Percentiles rank a stretch among this genome's conserved stretches.
These are phyloP conservation scores for Periconia sp. DNA, from an alignment of 2,329 filamentous ascomycete species.

Conservation along the genomic window DNA sequence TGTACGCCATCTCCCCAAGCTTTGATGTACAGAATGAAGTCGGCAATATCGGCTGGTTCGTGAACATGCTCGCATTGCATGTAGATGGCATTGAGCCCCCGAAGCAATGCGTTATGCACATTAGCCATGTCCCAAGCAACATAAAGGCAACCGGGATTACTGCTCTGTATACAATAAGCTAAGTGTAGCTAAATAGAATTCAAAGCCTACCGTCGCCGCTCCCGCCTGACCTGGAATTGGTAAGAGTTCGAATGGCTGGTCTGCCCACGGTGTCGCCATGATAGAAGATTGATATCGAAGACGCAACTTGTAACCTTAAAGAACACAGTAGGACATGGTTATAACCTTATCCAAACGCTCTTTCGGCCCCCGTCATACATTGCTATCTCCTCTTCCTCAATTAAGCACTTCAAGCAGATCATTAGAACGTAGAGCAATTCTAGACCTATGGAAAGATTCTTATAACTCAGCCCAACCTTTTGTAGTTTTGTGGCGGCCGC, in stretches of 20 bases:
- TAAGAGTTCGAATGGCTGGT: conserved; percentile 18
- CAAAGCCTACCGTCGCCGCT: conserved; percentile 3
- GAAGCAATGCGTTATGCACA: conserved; percentile 44
- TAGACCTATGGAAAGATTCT: not conserved
- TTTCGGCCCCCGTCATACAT: too few relatives aligned
- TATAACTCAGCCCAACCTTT: too few relatives aligned
- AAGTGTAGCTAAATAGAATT: not conserved
- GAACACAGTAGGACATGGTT: too few relatives aligned
- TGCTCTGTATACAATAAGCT: not conserved
- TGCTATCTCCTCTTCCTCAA: too few relatives aligned
- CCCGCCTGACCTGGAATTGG: conserved; percentile 16
- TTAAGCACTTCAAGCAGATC: not conserved
- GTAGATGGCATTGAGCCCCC: conserved; percentile 46
- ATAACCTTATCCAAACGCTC: too few relatives aligned
- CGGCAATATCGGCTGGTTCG: conserved; percentile 24
- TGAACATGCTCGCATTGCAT: conserved; percentile 34
- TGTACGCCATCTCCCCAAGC: conserved; percentile 44
- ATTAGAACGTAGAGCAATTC: not conserved
- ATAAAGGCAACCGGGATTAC: not conserved
- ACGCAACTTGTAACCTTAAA: not conserved
- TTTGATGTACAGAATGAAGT: conserved; percentile 36
- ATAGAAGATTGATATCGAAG: conserved; percentile 1
- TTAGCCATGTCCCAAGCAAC: conserved; percentile 41
- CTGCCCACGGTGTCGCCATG: conserved; percentile 15
- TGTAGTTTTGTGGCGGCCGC: too few relatives aligned